Evolutionary conservation across 305 asterid species (phyloP).

Genomic region (Solanum hybrid): DNA sequence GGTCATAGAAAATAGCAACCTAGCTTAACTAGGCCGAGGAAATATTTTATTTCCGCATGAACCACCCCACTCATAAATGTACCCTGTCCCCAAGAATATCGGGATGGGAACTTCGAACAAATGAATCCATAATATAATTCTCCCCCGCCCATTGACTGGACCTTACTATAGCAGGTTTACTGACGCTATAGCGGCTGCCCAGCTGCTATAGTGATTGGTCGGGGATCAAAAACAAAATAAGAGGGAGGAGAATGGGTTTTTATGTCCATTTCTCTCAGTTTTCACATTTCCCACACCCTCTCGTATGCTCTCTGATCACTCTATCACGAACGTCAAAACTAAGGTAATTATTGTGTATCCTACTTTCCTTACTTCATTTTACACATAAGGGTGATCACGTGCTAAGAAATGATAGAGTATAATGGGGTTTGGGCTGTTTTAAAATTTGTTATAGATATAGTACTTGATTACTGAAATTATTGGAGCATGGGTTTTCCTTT

Average conservation of each 20-base stretch:
- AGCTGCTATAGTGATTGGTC: background rate
- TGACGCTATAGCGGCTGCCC: background rate
- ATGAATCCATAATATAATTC: background rate
- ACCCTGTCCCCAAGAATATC: background rate
- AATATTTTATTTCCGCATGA: background rate
- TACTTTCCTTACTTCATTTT: background rate
- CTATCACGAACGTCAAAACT: background rate
- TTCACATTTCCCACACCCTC: background rate
- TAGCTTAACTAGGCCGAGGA: background rate
- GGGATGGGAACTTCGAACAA: background rate
- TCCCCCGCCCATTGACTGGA: background rate
- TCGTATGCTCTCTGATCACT: background rate
- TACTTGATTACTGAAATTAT: background rate
- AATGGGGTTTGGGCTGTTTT: background rate
- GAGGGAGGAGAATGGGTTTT: background rate
- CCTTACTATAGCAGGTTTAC: background rate
- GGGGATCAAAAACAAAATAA: background rate
- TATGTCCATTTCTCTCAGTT: background rate
- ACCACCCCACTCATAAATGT: background rate
- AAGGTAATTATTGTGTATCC: background rate
- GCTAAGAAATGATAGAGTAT: background rate
- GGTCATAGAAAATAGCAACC: background rate
- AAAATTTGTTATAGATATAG: too few relatives aligned
- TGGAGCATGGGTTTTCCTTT: background rate
- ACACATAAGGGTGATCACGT: background rate